phyloP scores from a whole-genome alignment of 108 stramenopile genomes.

The Nitzschia sp. region DNA sequence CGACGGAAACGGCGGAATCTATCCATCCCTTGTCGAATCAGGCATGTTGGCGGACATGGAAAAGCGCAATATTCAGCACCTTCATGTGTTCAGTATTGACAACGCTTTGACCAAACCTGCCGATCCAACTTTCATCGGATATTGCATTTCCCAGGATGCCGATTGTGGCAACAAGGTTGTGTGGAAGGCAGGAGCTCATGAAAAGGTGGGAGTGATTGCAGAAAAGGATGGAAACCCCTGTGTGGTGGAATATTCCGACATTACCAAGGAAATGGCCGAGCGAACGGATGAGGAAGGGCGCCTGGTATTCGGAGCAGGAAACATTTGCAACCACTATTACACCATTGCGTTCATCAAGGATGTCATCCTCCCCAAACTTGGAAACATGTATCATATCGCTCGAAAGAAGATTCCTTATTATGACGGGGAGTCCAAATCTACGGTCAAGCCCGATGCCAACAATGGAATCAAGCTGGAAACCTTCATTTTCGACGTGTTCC shows the following conservation, averaged over 20 bases:
- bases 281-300: slow-evolving; percentile 45
- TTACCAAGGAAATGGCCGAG: slow-evolving; percentile 74
- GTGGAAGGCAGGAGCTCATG: slow-evolving; percentile 82
- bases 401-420: slow-evolving; percentile 95
- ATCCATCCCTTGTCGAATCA: slow-evolving; percentile 81
- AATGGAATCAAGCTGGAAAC: slow-evolving; percentile 98
- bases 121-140: slow-evolving; percentile 95
- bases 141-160: slow-evolving; percentile 75
- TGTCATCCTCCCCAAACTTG: slow-evolving; percentile 74
- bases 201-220: slow-evolving; percentile 93
- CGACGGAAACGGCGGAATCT: slow-evolving; percentile 94
- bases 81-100: slow-evolving; percentile 95
- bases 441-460: slow-evolving; percentile 60
- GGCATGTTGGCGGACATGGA: slow-evolving; percentile 87
- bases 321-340: slow-evolving; percentile 99
- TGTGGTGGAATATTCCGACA: slow-evolving; percentile 93
- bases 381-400: slow-evolving; percentile 92
- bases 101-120: slow-evolving; percentile 90
- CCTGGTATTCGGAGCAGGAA: slow-evolving; percentile 91
- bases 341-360: slow-evolving; percentile 85
- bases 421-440: slow-evolving; percentile 53
- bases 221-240: slow-evolving; percentile 71
- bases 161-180: slow-evolving; percentile 96
- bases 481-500: slow-evolving; percentile 99
- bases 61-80: slow-evolving; percentile 67